Base-by-base conservation (phyloP, 1,284 basidiomycete genomes). In the Apiotrichum laibachii region DNA sequence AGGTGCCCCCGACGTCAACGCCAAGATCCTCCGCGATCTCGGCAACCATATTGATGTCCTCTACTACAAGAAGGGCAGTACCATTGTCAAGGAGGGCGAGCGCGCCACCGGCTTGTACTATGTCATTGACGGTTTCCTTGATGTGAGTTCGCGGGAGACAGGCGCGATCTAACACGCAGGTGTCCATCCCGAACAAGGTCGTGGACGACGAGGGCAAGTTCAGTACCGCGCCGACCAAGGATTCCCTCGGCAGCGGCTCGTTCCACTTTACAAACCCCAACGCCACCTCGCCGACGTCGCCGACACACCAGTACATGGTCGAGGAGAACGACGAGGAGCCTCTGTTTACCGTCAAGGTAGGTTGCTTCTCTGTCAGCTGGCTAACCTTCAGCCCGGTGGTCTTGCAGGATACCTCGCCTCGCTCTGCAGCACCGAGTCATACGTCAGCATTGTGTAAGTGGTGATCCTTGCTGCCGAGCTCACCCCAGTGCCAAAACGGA, bases 371-470 rank as follows among this genome's bases (percentile, higher is more conserved):
- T 5, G 12, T 6, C 10, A 9, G 2, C 9, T 43, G 2, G 43
- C 60, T 64, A 35, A 64, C 60, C 39, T 31, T 21, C 90, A 95
- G 69, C 88, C 92, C n/a, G 95, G 95, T 57, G 95, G 96, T 0
- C 95, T 99, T 56, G 95, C 95, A 2, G 96, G 96, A 5, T 99
- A 99, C 76, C 83, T 99, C n/a, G 90, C 93, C 16, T 94, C 93
- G 1, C 82, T 99, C 6, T 91, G 91, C 62, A 89, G 88, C 59
- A 91, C 90, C 40, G 87, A 93, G 18, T 95, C 92, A 8, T 99
- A 97, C 74, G 93, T 98, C 47, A 92, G 95, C 75, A 96, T 99
- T 68, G 72, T 66, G 67, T 73, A 26, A 58, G 70, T 63, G 11
- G 16, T 1, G 18, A 22, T 10, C 10, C 45, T 21, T 26, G 11